Base-by-base conservation (phyloP, 306 rosid genomes). In the Malus fusca region DNA sequence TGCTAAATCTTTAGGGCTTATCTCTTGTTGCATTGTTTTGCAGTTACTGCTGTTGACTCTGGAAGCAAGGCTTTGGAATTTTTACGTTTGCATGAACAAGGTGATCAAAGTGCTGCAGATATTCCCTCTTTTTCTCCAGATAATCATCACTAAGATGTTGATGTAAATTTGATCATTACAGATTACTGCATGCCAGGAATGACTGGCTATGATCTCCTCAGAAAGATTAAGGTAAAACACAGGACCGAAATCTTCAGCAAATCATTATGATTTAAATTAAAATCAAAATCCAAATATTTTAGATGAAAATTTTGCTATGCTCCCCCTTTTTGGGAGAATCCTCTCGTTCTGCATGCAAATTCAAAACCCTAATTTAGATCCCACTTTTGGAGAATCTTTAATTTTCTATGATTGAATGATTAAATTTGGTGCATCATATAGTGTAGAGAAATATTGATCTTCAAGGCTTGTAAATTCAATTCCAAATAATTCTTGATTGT, bases 151-250 rank as follows among this genome's bases (percentile, higher is more conserved):
- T 90, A 86, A 88, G 89, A 84, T 69, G 78, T 86, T 48, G 90
- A 87, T 58, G 94, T 93, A 11, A 91, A 90, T 81, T 67, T 93
- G 83, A 91, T 93, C 73, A 88, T 93, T 23, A 93, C 97, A 52
- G 96, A 93, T 87, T 93, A 91, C 59, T 91, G 92, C 35, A 93
- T 93, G 97, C 98, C 98, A 68, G 97, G 85, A 79, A 93, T 93
- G 91, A 88, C 97, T 21, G 98, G 98, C 80, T 90, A 86, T 87
- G 98, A 93, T 79, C 89, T 91, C 42, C 84, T 91, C 28, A 86
- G 85, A 86, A 91, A 88, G 78, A 87, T 93, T 76, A 91, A 93
- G 97, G 97, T 88, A 86, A 70, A 73, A 7, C 62, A 37, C 17
- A 22, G 23, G 25, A 1, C 13, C 18, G 30, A 30, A 15, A 62